Base-by-base conservation (phyloP, 2,329 filamentous ascomycete genomes). In the Lasiodiplodia theobromae region DNA sequence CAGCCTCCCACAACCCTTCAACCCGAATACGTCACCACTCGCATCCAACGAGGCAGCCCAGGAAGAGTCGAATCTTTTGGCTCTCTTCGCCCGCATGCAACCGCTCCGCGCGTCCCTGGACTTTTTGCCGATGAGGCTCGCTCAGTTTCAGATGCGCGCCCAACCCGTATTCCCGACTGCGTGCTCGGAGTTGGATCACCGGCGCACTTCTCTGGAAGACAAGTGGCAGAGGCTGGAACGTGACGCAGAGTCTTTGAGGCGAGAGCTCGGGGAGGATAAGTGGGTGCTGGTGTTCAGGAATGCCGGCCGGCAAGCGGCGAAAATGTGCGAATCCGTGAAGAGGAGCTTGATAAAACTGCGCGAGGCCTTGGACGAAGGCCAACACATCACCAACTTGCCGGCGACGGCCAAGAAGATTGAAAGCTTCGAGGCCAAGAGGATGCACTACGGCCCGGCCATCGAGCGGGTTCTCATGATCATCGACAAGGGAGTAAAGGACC, bases 271-370 rank as follows among this genome's bases (percentile, higher is more conserved):
- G 34, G 96, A 99, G 78, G 96, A 99, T 76, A 90, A 94, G 68
- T 99, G 96, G 96, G 90, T 99, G 53, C 86, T 96, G 66, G 94
- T 98, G 44, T 99, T 99, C 82, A 89, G 95, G 68, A 95, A 96
- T 72, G 96, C 96, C 18, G 94, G 94, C 16, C 87, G 91, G 68
- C 94, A 97, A 80, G 95, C 96, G 4, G 89, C 96, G 73, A 97
- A 97, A 82, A 97, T 99, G 94, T 95, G 93, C 77, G 93, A 97
- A 73, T 97, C 94, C 3, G 93, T 98, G 25, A 92, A 96, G 76
- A 88, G 95, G 71, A 97, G 94, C 77, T 88, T 96, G 69, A 81
- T 85, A 57, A 97, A 97, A 80, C 85, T 99, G 44, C 89, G 88
- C 71, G 93, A 97, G 76, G 90, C 89, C 4, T 84, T 97, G 18